A percentile compares a stretch with the other conserved stretches of the same genome.
Conservation (phyloP, 495 filamentous ascomycete genomes). For the Penicillium angulare region DNA sequence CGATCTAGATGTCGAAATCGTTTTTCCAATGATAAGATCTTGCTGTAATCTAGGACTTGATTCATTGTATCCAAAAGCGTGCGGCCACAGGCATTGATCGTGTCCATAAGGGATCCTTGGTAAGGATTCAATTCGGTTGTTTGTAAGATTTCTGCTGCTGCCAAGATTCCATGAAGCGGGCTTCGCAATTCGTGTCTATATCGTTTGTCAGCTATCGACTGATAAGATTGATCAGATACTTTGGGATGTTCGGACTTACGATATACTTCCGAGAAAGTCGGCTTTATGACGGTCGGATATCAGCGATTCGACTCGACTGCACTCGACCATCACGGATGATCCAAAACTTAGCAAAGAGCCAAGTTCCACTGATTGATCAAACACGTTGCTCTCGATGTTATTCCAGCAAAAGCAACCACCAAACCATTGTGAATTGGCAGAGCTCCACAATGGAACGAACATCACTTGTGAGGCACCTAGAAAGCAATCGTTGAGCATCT, state of each 20-base stretch:
- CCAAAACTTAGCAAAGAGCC: slow-evolving; percentile 58
- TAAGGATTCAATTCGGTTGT: slow-evolving; percentile 40
- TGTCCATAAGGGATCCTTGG: slow-evolving; percentile 63
- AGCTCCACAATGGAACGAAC: slow-evolving; percentile 63
- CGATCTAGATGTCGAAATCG: slow-evolving; percentile 3
- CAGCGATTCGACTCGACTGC: slow-evolving; percentile 56
- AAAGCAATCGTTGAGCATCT: slow-evolving; percentile 39
- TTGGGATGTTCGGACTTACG: too few species aligned
- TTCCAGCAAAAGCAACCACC: slow-evolving; percentile 66
- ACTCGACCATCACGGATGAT: slow-evolving; percentile 65
- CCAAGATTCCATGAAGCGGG: slow-evolving; percentile 72
- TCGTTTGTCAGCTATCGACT: background rate
- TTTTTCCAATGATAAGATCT: slow-evolving; percentile 15
- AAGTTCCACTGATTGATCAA: slow-evolving; percentile 36
- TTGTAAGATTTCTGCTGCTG: slow-evolving; percentile 62
- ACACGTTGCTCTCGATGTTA: slow-evolving; percentile 34
- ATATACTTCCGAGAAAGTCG: slow-evolving; percentile 73
- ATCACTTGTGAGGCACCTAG: slow-evolving; percentile 40
- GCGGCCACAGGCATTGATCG: slow-evolving; percentile 68
- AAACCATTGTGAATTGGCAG: slow-evolving; percentile 64
- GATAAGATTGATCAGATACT: slow-evolving; percentile 24
- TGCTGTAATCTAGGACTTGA: slow-evolving; percentile 22
- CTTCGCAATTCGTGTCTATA: slow-evolving; percentile 70
- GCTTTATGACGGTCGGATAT: slow-evolving; percentile 60
- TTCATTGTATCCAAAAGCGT: slow-evolving; percentile 58